Conservation (phyloP, 176 grass and related monocot species). For the Saccharum spontaneum region DNA sequence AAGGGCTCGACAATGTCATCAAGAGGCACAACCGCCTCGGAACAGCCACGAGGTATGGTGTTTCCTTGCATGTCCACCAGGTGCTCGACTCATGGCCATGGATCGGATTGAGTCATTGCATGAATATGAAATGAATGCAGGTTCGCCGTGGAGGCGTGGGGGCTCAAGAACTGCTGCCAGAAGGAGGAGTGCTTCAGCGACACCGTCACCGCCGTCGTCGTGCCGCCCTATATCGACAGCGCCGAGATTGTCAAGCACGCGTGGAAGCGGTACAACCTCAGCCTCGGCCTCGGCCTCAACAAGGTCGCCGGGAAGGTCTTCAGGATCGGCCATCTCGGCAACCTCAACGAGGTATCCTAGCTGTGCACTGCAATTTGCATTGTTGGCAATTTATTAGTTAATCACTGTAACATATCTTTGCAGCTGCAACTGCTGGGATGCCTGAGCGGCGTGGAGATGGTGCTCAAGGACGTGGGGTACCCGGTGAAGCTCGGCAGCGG, state of each 20-base stretch:
- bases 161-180: slow-evolving; percentile 93
- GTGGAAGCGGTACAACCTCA: slow-evolving; percentile 89
- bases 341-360: too few species aligned
- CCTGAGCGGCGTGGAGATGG: slow-evolving; percentile 92
- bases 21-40: slow-evolving; percentile 80
- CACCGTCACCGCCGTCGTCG: slow-evolving; percentile 88
- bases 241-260: slow-evolving; percentile 67
- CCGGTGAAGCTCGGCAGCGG: slow-evolving; percentile 95
- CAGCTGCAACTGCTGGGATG: slow-evolving; percentile 91
- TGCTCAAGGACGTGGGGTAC: slow-evolving; percentile 88
- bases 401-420: not conserved
- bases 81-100: too few species aligned
- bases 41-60: slow-evolving; percentile 67
- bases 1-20: slow-evolving; percentile 80
- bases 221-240: slow-evolving; percentile 77
- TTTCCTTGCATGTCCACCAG: not conserved
- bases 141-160: slow-evolving; percentile 90
- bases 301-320: too few species aligned
- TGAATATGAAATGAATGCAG: slow-evolving; percentile 15
- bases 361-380: too few species aligned
- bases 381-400: too few species aligned
- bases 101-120: too few species aligned
- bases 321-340: too few species aligned
- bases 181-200: slow-evolving; percentile 91
- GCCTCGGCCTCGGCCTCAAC: slow-evolving; percentile 77